Percentiles rank a stretch among this genome's conserved stretches.
These are phyloP conservation scores for Fragilaria crotonensis DNA, from an alignment of 108 stramenopile species.

Conservation along the genomic window DNA sequence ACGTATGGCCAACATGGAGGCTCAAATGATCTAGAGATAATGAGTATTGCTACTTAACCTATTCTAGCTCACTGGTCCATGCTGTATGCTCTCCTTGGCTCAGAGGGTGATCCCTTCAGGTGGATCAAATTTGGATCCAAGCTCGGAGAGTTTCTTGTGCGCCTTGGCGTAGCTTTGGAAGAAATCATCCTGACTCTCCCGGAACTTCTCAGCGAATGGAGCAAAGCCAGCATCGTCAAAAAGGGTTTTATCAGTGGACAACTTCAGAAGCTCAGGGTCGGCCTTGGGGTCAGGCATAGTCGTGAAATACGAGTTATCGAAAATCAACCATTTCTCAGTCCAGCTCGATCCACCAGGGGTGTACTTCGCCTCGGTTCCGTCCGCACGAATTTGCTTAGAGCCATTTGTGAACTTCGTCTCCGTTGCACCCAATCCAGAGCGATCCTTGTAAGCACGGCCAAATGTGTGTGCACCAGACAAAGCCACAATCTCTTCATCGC, in stretches of 20 bases:
- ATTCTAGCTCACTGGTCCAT: not conserved
- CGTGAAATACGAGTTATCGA: constrained; percentile 87
- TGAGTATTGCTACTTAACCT: not conserved
- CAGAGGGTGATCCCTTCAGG: constrained; percentile 37
- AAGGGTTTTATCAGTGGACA: constrained; percentile 68
- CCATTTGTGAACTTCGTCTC: constrained; percentile 94
- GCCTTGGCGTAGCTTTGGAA: constrained; percentile 88
- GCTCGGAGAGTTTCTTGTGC: constrained; percentile 85
- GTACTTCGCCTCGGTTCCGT: constrained; percentile 80
- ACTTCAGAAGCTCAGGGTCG: constrained; percentile 67
- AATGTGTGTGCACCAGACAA: constrained; percentile 90
- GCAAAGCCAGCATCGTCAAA: constrained; percentile 66
- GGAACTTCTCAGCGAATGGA: constrained; percentile 72
- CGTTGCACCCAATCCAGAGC: constrained; percentile 75
- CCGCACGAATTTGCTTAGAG: constrained; percentile 62
- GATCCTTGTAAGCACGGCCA: constrained; percentile 40
- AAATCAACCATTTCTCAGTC: constrained; percentile 65
- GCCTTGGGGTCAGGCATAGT: constrained; percentile 29
- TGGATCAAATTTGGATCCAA: constrained; percentile 79
- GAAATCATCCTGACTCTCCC: constrained; percentile 83
- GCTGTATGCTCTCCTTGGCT: not conserved
- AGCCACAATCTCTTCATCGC: constrained; percentile 92
- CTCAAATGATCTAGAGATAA: constrained; percentile 26
- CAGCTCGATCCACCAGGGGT: constrained; percentile 85
- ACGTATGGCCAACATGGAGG: constrained; percentile 20